Evolutionary conservation across 805 yeast genomes (phyloP), one percentile per base, ranked within the genome.

Genomic region (Suhomyces tanzawaensis): DNA sequence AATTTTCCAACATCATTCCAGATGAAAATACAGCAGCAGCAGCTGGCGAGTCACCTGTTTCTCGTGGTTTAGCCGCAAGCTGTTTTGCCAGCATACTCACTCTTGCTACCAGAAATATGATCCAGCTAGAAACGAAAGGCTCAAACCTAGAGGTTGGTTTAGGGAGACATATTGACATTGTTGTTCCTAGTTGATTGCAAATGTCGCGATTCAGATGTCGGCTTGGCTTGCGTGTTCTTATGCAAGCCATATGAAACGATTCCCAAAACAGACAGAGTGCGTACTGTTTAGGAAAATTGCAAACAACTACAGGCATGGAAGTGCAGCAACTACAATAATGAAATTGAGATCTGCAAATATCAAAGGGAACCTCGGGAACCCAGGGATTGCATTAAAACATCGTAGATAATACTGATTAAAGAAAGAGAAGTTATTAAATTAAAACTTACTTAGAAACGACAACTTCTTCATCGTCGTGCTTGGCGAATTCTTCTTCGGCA

Each of bases 401-500:
- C 32, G 25, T 32, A 17, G 8, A 19, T 15, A 31, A 35, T 17
- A 28, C 30, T 27, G 11, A 14, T 19, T 13, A n/a, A 12, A 26
- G 24, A 35, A 30, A 30, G 13, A 34, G 16, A 17, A 13, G 19
- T 25, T 21, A 18, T 9, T 33, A 22, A 24, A 16, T 23, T 14
- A 31, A 22, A 11, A 23, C 15, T 19, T 36, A 36, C 36, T 40
- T 40, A 9, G 29, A 16, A 6, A 24, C n/a, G 14, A 32, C 36
- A 8, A 24, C 40, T 7, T 24, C 27, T 18, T 46, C 44, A 23
- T 60, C 66, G 42, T 62, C 68, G 46, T 64, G 70, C 48, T 72
- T 72, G 45, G 75, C 78, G 62, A 76, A 73, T 58, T 71, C 78
- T 55, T 69, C 71, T 52, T 74, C 81, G 35, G 73, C 70, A 47